A percentile compares a stretch with the other conserved stretches of the same genome.
Conservation (phyloP, 2,329 filamentous ascomycete species). For the Trichoderma sp. region DNA sequence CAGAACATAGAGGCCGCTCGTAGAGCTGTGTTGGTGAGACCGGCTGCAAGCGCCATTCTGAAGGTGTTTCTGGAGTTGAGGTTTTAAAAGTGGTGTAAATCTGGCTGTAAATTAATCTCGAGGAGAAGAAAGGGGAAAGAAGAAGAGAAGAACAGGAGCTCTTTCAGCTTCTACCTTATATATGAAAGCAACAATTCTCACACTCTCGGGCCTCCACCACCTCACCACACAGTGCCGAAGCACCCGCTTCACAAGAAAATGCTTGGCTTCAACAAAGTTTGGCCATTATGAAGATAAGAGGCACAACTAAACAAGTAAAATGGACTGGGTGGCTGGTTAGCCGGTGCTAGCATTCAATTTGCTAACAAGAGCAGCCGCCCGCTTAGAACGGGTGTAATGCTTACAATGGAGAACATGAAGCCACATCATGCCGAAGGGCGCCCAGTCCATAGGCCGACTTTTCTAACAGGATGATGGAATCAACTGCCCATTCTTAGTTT, state of each 20-base stretch:
- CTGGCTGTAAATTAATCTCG: neutral
- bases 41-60: neutral
- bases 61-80: neutral
- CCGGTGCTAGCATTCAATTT: neutral
- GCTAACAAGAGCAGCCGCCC: neutral
- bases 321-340: neutral
- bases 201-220: neutral
- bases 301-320: neutral
- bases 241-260: neutral
- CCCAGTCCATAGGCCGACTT: neutral
- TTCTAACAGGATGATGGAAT: neutral
- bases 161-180: constrained; percentile 9
- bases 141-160: neutral
- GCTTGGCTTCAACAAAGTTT: constrained; percentile 18
- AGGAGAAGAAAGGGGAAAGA: neutral
- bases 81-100: neutral
- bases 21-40: neutral
- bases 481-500: neutral
- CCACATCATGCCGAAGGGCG: constrained; percentile 5
- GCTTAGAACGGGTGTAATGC: neutral
- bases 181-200: neutral
- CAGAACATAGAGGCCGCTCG: neutral
- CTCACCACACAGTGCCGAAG: constrained; percentile 5
- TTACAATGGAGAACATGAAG: constrained; percentile 1
- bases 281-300: constrained; percentile 19